Evolutionary conservation across 768 basidiomycete genomes (phyloP).

Genomic region (Amanita rimosa): DNA sequence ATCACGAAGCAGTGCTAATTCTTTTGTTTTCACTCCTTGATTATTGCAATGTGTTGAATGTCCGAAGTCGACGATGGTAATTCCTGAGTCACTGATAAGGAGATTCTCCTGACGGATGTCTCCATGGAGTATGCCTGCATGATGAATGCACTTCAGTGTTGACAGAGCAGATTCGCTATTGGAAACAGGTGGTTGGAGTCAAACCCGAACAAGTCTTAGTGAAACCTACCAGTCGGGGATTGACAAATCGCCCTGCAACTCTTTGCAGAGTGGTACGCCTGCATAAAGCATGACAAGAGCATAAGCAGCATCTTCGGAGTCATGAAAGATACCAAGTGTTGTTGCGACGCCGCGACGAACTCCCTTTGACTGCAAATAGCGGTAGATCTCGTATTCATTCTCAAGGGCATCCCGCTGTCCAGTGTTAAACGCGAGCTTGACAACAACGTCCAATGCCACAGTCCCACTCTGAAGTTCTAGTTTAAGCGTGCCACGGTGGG

Average conservation of each 20-base stretch:
- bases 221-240: slow-evolving; percentile 10
- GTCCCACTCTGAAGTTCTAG: slow-evolving; percentile 4
- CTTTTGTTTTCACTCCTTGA: slow-evolving; percentile 8
- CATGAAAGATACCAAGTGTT: slow-evolving; percentile 10
- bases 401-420: slow-evolving; percentile 11
- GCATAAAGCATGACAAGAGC: slow-evolving; percentile 10
- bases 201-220: slow-evolving; percentile 1
- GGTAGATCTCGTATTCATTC: slow-evolving; percentile 11
- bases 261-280: slow-evolving; percentile 2
- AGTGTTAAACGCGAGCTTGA: slow-evolving; percentile 10
- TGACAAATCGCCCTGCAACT: slow-evolving; percentile 5
- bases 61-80: slow-evolving; percentile 11
- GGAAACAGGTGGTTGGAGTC: slow-evolving; percentile 5
- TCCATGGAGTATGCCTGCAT: slow-evolving; percentile 12
- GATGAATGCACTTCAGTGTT: slow-evolving; percentile 10
- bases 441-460: slow-evolving; percentile 9
- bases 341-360: slow-evolving; percentile 10
- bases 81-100: slow-evolving; percentile 9
- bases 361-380: slow-evolving; percentile 9
- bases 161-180: slow-evolving; percentile 9
- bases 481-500: slow-evolving; percentile 11
- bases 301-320: slow-evolving; percentile 10
- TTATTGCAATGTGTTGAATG: slow-evolving; percentile 9
- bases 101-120: slow-evolving; percentile 11
- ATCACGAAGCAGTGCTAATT: slow-evolving; percentile 8